Base-by-base conservation (phyloP, 2,329 filamentous ascomycete genomes). In the Colletotrichum magnum region DNA sequence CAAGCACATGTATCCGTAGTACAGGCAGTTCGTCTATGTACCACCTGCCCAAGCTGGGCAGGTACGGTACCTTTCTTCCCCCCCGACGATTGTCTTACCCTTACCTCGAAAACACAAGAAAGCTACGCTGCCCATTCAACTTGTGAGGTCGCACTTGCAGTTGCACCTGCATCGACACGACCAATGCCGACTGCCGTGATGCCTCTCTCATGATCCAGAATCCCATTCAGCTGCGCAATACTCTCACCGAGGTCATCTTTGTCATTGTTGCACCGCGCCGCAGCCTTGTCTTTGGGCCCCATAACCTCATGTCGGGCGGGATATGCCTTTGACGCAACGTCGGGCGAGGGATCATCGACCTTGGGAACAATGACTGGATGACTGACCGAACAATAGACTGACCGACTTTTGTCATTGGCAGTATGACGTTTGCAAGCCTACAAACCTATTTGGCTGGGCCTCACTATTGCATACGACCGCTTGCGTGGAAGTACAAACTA, bases 401-500 rank as follows among this genome's bases (percentile, higher is more conserved):
- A 65, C 48, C 53, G 61, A 65, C 61, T 68, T 24, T 54, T 47
- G 58, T 12, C 39, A 62, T 53, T 21, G 24, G 36, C 50, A 10
- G 58, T 48, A 62, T 53, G 39, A 62, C 47, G 32, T 32, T 54
- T 15, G 50, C 21, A 32, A 43, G 21, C 16, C 58, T 53, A 47
- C 58, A 52, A 24, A 18, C 45, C 57, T 32, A 47, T 47, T 60
- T 51, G 58, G 52, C 47, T 52, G 10, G 21, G 26, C 39, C 58
- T 62, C 36, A 54, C 50, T 62, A 50, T 45, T 45, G 48, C 39
- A 21, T 48, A 43, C 41, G 41, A 43, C 41, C 41, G 45, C 45
- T 18, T 48, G 45, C 45, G 9, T 48, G n/a, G 45, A 18, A n/a
- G 45, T 21, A 53, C 48, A 54, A 15, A 13, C 21, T 13, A 24